phyloP scores from a whole-genome alignment of 257 asterid species.

The Oldenlandia corymbosa region DNA sequence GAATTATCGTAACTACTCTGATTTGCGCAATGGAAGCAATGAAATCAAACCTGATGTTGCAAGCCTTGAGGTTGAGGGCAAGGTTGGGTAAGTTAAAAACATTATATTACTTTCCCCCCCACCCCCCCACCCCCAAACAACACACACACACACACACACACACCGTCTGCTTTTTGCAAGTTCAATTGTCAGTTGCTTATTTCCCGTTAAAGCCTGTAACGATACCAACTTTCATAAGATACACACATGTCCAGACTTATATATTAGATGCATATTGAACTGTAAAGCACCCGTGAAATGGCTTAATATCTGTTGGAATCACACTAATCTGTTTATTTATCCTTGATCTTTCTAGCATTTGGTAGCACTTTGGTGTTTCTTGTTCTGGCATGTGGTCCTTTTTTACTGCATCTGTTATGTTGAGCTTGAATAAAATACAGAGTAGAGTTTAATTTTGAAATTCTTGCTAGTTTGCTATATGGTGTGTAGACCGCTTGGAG shows the following conservation, averaged over 20 bases:
- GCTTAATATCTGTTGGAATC: background rate
- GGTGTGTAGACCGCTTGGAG: background rate
- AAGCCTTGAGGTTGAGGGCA: slow-evolving; percentile 13
- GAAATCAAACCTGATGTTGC: slow-evolving; percentile 17
- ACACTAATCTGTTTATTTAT: background rate
- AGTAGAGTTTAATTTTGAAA: background rate
- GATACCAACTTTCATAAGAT: background rate
- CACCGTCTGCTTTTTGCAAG: no score
- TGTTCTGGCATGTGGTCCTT: no score
- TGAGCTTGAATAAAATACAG: background rate
- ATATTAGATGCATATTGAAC: slow-evolving; percentile 1
- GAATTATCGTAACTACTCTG: slow-evolving; percentile 79
- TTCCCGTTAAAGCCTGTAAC: background rate
- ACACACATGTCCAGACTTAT: background rate
- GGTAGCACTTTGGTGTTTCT: background rate
- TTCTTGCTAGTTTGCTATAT: background rate
- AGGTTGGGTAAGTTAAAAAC: slow-evolving; percentile 16
- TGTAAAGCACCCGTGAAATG: background rate
- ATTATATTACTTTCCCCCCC: no score
- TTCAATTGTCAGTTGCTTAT: no score
- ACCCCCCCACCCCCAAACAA: no score
- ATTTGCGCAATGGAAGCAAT: slow-evolving; percentile 31
- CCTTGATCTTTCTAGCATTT: background rate
- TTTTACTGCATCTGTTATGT: background rate
- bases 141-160: no score